Base-by-base conservation (phyloP, 2,329 filamentous ascomycete genomes). In the Ophiostoma sp. region DNA sequence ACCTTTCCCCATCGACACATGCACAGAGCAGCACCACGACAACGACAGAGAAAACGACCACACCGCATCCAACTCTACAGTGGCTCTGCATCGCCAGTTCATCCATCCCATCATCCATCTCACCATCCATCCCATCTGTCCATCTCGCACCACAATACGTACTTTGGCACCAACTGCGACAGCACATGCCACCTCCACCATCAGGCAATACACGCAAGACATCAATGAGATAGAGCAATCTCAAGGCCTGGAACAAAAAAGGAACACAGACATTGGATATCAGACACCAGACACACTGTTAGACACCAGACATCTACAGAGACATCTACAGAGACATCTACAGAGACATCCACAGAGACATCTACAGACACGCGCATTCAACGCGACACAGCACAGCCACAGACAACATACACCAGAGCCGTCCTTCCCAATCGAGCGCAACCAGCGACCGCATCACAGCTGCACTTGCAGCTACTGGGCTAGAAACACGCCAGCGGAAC, bases 381-480 rank as follows among this genome's bases (percentile, higher is more conserved):
- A 58, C 52, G 52, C 52, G 52, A 42, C 60, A 40, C 40, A 63
- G 18, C 60, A 63, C 60, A 63, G 60, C 60, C 60, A 62, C 58
- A 27, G 27, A 27, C 27, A 58, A 58, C 52, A 11, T 5, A 36
- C 18, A 58, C 36, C 38, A 47, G 45, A 55, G 49, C 49, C 49
- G 18, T 47, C 36, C 58, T 62, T 62, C 58, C 58, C 58, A 65
- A 42, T 65, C 36, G 64, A 65, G 27, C 16, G 36, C 44, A 42
- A 42, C 12, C 52, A 18, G 52, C 52, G 52, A 58, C n/a, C 18
- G 55, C 27, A 12, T 14, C 55, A 60, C 55, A 36, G 27, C 55
- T 60, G 14, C 36, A 63, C 5, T 38, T 63, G 60, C 36, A 63
- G 60, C 60, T 63, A 14, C 38, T 14, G 38, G 38, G 27, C 52